Evolutionary conservation across 2,329 filamentous ascomycete species (phyloP).

Genomic region (Bipolaris oryzae): DNA sequence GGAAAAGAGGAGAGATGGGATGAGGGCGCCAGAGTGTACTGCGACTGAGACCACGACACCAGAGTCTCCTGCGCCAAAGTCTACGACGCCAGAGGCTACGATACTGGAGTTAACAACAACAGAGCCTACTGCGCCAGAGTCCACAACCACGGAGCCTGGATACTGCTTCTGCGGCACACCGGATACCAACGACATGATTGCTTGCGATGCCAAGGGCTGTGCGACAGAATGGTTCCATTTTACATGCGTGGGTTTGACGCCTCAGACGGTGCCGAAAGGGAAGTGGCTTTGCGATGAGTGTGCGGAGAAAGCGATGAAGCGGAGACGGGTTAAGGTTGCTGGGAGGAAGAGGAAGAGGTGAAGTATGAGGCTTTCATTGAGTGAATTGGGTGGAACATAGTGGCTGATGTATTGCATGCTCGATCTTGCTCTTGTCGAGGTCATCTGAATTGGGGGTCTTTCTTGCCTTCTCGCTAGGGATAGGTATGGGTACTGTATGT

Average conservation of each 20-base stretch:
- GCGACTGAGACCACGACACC: neutral
- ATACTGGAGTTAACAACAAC: neutral
- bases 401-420: neutral
- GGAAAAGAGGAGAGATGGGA: too few relatives aligned
- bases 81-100: too few relatives aligned
- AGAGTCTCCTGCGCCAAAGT: neutral
- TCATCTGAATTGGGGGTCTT: neutral
- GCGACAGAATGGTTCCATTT: slow-evolving; percentile 6
- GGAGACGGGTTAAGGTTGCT: neutral
- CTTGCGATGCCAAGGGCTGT: slow-evolving; percentile 5
- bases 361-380: neutral
- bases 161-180: slow-evolving; percentile 6
- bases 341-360: neutral
- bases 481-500: too few relatives aligned
- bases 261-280: neutral
- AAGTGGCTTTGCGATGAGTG: slow-evolving; percentile 10
- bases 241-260: slow-evolving; percentile 5
- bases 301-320: neutral
- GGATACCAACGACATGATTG: neutral
- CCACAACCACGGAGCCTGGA: too few relatives aligned
- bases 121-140: neutral
- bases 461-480: too few relatives aligned
- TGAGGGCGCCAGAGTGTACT: too few relatives aligned
- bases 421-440: neutral
- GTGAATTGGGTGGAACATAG: too few relatives aligned